phyloP scores from a whole-genome alignment of 768 basidiomycete genomes.

The Termitomyces sp. region DNA sequence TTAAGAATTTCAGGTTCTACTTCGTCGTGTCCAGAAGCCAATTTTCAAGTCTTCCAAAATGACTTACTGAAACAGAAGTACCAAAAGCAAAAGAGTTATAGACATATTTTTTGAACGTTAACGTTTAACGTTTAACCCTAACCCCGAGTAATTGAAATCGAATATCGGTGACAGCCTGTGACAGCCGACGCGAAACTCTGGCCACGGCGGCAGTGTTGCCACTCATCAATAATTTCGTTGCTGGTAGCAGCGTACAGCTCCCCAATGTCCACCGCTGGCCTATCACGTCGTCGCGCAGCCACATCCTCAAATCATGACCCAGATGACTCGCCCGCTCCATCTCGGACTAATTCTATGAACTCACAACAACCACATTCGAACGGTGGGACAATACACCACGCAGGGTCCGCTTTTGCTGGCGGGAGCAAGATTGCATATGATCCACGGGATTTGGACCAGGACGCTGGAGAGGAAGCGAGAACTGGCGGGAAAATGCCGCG shows the following conservation, averaged over 20 bases:
- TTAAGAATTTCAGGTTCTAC: no score
- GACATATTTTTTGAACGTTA: no score
- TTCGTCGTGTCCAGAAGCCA: no score
- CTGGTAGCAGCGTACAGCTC: background rate
- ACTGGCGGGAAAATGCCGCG: slow-evolving; percentile 72
- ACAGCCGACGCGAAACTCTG: background rate
- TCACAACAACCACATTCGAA: slow-evolving; percentile 10
- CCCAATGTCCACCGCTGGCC: slow-evolving; percentile 44
- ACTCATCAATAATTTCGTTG: background rate
- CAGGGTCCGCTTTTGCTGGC: slow-evolving; percentile 81
- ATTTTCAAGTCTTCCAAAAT: no score
- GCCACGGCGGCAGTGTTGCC: background rate
- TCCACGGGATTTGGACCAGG: slow-evolving; percentile 78
- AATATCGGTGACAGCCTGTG: background rate
- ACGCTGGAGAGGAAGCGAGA: slow-evolving; percentile 55
- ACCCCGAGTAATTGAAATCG: background rate
- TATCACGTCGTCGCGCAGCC: slow-evolving; percentile 55
- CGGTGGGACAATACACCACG: slow-evolving; percentile 41
- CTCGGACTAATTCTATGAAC: slow-evolving; percentile 15
- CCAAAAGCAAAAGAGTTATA: no score
- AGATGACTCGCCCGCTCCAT: slow-evolving; percentile 30
- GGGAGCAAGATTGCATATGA: slow-evolving; percentile 90
- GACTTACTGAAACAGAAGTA: no score
- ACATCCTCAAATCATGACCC: slow-evolving; percentile 29
- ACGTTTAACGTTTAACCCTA: background rate